phyloP scores from a whole-genome alignment of 2,329 filamentous ascomycete genomes.

The Exserohilum turcica region DNA sequence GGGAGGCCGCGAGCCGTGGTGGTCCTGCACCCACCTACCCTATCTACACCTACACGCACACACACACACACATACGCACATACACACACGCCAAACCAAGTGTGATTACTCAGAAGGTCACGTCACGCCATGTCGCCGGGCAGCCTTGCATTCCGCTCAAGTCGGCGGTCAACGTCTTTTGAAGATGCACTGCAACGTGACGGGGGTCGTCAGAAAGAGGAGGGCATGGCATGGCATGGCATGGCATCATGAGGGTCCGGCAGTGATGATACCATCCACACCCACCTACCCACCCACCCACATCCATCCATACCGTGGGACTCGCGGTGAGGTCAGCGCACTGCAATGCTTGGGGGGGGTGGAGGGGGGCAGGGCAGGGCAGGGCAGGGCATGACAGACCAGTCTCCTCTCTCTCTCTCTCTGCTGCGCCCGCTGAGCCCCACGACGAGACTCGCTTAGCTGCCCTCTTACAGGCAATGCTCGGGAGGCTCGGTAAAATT shows the following conservation, averaged over 20 bases:
- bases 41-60: too few relatives aligned
- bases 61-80: neutral
- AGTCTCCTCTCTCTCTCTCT: too few relatives aligned
- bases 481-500: constrained; percentile 23
- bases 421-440: constrained; percentile 24
- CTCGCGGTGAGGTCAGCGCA: constrained; percentile 39
- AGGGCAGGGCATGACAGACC: neutral
- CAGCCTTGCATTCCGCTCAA: constrained; percentile 8
- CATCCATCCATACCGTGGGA: constrained; percentile 16
- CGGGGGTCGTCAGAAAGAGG: neutral
- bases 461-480: constrained; percentile 29
- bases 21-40: too few relatives aligned
- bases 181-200: constrained; percentile 22
- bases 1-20: constrained; percentile 5
- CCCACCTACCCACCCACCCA: too few relatives aligned
- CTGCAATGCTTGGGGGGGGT: constrained; percentile 14
- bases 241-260: constrained; percentile 13
- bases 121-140: constrained; percentile 4
- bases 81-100: constrained; percentile 2
- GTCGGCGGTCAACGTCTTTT: constrained; percentile 27
- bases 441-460: constrained; percentile 23
- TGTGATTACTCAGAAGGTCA: constrained; percentile 11
- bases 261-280: constrained; percentile 15
- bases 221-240: too few relatives aligned
- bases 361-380: neutral